phyloP scores from a whole-genome alignment of 2,329 filamentous ascomycete species.

The Lecanicillium sp. region DNA sequence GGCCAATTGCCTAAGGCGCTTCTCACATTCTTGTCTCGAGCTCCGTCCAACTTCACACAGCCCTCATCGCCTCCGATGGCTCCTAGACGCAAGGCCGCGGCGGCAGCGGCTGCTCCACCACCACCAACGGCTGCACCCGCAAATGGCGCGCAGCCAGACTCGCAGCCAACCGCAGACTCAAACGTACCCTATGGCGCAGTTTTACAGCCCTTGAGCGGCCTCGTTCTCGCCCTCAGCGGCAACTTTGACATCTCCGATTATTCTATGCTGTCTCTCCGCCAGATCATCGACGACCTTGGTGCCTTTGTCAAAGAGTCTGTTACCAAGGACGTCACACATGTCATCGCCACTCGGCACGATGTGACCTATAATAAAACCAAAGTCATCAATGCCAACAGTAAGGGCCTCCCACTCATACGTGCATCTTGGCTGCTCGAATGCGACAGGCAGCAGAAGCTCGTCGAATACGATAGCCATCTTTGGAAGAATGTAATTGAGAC shows the following conservation, averaged over 20 bases:
- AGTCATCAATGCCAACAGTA: constrained; percentile 37
- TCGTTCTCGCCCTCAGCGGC: constrained; percentile 51
- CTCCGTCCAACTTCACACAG: too few relatives aligned
- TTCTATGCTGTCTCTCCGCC: constrained; percentile 12
- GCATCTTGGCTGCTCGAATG: constrained; percentile 58
- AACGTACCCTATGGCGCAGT: constrained; percentile 8
- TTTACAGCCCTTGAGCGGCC: constrained; percentile 34
- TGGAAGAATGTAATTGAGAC: constrained; percentile 18
- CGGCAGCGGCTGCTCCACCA: constrained; percentile 3
- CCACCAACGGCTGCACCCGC: constrained; percentile 10
- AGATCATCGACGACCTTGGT: constrained; percentile 5
- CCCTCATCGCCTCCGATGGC: background rate
- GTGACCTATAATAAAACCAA: constrained; percentile 42
- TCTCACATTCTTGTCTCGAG: too few relatives aligned
- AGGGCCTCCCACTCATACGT: constrained; percentile 46
- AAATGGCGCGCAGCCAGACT: background rate
- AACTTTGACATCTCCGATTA: constrained; percentile 50
- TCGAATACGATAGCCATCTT: constrained; percentile 16
- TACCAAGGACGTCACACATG: constrained; percentile 43
- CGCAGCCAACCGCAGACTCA: constrained; percentile 5
- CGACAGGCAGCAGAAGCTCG: constrained; percentile 20
- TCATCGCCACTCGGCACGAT: constrained; percentile 48
- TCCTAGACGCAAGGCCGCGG: constrained; percentile 5
- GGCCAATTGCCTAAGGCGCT: too few relatives aligned
- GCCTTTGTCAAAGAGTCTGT: constrained; percentile 21